Evolutionary conservation across 345 rosid genomes (phyloP), one percentile per base, ranked within the genome.

Genomic region (Boechera retrofracta): DNA sequence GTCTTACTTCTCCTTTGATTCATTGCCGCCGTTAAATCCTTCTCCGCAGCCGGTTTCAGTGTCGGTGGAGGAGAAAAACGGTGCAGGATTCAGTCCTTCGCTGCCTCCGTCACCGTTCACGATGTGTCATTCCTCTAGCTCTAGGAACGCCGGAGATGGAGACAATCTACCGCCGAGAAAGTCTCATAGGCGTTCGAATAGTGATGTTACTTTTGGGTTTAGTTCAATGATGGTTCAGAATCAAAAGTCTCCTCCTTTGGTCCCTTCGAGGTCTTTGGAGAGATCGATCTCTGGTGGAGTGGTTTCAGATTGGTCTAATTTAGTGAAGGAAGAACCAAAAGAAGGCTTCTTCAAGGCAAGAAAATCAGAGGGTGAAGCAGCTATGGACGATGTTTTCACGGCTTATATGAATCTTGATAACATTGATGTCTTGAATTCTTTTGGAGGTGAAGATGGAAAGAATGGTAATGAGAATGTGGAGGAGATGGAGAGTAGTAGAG

Each of bases 181-280:
- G 77, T 84, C 96, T 5, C 98, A 94, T 72, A 82, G 97, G 76
- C 86, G 98, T 79, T 89, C 97, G 16, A 92, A 76, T 53, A 94
- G 97, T 67, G 98, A 94, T 77, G 88, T 94, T 49, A 95, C 97
- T 1, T 94, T 90, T 79, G 91, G 86, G 62, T 79, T 94, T 80
- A 66, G 83, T 2, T 55, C 85, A 3, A 67, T 86, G 56, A 80
- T 82, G 80, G 7, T 4, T 74, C 77, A 74, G 55, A 36, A 5
- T 29, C 94, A 85, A 32, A 55, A 65, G 71, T 84, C 91, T 16
- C 82, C 97, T 0, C 85, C 91, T 1, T 86, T 85, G 74, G 77
- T 88, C 71, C 95, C 94, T 0, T 35, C 86, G 2, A 84, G 83
- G 60, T 85, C 84, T 38, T 35, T 85, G 28, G 89, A 89, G 75